phyloP scores from a whole-genome alignment of 257 asterid species.

The Plantago major region DNA sequence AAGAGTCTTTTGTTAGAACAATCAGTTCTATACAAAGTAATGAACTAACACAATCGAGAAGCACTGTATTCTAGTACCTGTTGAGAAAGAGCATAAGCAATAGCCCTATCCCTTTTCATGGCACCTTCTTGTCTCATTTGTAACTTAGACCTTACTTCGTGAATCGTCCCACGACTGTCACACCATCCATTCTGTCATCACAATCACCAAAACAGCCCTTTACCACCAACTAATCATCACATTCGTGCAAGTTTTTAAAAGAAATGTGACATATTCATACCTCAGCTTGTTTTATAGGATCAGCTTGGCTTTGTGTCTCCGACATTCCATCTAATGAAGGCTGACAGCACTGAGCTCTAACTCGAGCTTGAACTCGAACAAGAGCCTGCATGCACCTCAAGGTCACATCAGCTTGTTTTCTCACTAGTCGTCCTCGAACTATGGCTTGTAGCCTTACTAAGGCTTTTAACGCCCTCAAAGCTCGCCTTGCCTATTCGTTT shows the following conservation, averaged over 20 bases:
- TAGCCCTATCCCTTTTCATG: slow-evolving; percentile 77
- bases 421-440: slow-evolving; percentile 73
- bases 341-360: slow-evolving; percentile 56
- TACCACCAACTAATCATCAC: background rate
- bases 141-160: slow-evolving; percentile 64
- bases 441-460: slow-evolving; percentile 91
- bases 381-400: slow-evolving; percentile 91
- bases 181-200: slow-evolving; percentile 77
- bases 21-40: background rate
- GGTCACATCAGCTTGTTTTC: slow-evolving; percentile 84
- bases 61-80: slow-evolving; percentile 35
- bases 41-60: background rate
- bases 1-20: background rate
- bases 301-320: slow-evolving; percentile 22
- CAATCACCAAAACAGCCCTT: background rate
- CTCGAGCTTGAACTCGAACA: slow-evolving; percentile 75
- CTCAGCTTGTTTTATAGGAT: slow-evolving; percentile 58
- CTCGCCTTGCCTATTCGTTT: slow-evolving; percentile 68
- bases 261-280: slow-evolving; percentile 25
- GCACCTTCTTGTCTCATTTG: slow-evolving; percentile 89
- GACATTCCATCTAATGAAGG: slow-evolving; percentile 27
- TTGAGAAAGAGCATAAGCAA: slow-evolving; percentile 60
- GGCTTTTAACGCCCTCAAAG: slow-evolving; percentile 81
- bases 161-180: slow-evolving; percentile 61
- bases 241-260: background rate